Conservation (phyloP, 148 eudicot genomes). For the Vaccinium darrowii region DNA sequence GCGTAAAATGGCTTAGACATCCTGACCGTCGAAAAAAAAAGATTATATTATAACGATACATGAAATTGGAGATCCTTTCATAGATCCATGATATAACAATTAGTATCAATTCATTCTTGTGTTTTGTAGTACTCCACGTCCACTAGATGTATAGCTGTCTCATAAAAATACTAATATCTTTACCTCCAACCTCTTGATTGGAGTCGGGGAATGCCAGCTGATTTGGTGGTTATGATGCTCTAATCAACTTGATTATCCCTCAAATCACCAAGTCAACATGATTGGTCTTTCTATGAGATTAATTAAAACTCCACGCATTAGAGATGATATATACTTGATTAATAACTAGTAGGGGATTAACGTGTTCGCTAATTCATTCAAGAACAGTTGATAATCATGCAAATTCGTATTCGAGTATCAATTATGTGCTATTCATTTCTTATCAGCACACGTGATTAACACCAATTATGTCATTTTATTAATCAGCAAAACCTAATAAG, state of each 20-base stretch:
- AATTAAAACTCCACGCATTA: not conserved
- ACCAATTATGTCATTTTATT: not conserved
- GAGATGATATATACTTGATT: not conserved
- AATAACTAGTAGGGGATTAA: not conserved
- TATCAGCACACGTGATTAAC: not conserved
- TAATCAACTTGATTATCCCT: conserved; percentile 1
- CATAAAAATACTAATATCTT: not conserved
- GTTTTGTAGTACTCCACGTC: no score
- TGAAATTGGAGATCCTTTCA: not conserved
- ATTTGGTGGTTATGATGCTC: conserved; percentile 8
- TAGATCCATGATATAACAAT: not conserved
- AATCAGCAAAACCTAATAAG: not conserved
- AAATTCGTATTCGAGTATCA: not conserved
- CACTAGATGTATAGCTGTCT: no score
- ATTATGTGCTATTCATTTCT: not conserved
- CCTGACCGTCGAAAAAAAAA: no score
- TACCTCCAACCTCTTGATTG: not conserved
- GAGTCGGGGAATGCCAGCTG: not conserved
- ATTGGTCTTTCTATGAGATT: not conserved
- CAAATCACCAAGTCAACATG: not conserved
- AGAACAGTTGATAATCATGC: not conserved
- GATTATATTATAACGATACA: not conserved
- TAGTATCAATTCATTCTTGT: not conserved
- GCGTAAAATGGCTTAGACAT: no score
- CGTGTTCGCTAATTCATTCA: not conserved